Conservation (phyloP, 345 rosid species). For the Sisymbrium altissimum region DNA sequence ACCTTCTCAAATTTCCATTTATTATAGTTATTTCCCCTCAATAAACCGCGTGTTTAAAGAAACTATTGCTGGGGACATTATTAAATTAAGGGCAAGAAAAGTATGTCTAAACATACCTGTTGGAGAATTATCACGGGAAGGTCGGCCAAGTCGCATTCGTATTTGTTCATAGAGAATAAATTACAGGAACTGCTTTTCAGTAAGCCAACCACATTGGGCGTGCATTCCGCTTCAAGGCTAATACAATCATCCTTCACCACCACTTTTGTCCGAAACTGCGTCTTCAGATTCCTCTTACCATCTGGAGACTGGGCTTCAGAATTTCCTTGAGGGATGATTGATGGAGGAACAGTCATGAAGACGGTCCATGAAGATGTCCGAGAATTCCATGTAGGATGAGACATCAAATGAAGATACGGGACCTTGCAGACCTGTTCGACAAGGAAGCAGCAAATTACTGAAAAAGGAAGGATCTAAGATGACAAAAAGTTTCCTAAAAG, state of each 20-base stretch:
- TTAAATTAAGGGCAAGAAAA: background rate
- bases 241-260: constrained; percentile 72
- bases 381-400: constrained; percentile 95
- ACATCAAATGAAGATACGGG: constrained; percentile 78
- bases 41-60: background rate
- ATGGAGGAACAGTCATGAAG: constrained; percentile 71
- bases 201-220: constrained; percentile 76
- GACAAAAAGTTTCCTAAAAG: background rate
- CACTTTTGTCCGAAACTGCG: constrained; percentile 82
- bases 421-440: constrained; percentile 63
- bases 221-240: constrained; percentile 82
- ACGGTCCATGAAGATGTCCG: constrained; percentile 92
- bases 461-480: background rate
- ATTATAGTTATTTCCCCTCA: background rate
- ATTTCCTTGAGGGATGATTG: constrained; percentile 51
- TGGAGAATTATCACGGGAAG: constrained; percentile 77
- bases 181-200: constrained; percentile 66
- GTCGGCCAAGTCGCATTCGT: constrained; percentile 71
- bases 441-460: background rate
- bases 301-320: constrained; percentile 39
- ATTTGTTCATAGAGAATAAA: constrained; percentile 62
- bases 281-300: constrained; percentile 46
- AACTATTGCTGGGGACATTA: background rate
- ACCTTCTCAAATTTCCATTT: constrained; percentile 39
- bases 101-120: constrained; percentile 53